phyloP scores from a whole-genome alignment of 1,284 basidiomycete genomes.

The Moniliella sp. region DNA sequence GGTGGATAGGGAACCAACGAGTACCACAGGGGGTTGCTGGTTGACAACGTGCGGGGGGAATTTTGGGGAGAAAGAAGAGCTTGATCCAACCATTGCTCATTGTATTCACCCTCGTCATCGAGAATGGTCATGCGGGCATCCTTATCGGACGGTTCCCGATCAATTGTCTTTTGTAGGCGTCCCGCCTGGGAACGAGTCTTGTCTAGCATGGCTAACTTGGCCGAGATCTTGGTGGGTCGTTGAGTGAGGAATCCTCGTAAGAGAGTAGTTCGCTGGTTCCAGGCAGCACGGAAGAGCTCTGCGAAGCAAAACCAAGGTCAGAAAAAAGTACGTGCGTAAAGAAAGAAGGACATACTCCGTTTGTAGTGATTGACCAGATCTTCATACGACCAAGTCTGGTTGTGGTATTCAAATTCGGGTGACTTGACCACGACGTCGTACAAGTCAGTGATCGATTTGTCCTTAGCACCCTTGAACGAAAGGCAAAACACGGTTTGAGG shows the following conservation, averaged over 20 bases:
- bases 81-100: too few relatives aligned
- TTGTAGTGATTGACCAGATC: constrained; percentile 26
- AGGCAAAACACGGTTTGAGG: constrained; percentile 42
- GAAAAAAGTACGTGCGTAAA: background rate
- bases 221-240: background rate
- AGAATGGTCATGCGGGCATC: too few relatives aligned
- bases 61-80: too few relatives aligned
- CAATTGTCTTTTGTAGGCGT: too few relatives aligned
- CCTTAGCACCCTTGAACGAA: constrained; percentile 39
- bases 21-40: too few relatives aligned
- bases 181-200: too few relatives aligned
- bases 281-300: constrained; percentile 27
- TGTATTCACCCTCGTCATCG: too few relatives aligned
- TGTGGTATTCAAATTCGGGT: constrained; percentile 51
- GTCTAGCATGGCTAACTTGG: background rate
- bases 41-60: too few relatives aligned
- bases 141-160: too few relatives aligned
- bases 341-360: constrained; percentile 2
- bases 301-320: background rate
- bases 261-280: constrained; percentile 23
- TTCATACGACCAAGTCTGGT: constrained; percentile 54
- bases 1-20: too few relatives aligned
- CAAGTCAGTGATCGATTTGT: constrained; percentile 38
- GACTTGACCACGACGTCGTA: constrained; percentile 40
- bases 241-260: constrained; percentile 17